Evolutionary conservation across 2,329 filamentous ascomycete genomes (phyloP), one percentile per base, ranked within the genome.

Genomic region (Curvularia sp.): DNA sequence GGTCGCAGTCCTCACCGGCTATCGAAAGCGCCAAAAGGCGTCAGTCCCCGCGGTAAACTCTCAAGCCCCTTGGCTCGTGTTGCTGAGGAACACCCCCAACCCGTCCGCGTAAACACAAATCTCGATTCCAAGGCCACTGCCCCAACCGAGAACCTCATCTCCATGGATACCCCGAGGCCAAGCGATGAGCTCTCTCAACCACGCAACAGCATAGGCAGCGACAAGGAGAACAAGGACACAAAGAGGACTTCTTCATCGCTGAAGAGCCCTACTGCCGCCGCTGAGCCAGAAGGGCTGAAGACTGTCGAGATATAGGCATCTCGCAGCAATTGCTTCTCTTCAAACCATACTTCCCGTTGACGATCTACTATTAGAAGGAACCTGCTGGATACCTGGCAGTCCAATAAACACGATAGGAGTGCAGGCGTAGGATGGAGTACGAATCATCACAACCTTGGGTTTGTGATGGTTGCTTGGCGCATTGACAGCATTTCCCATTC

Each of bases 41-140:
- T 89, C 19, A 90, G 87, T 57, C 85, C 89, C 1, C 83, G 85
- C 12, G 87, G 84, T 60, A 85, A 86, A 65, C 88, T 92, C 69
- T 84, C 88, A 13, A 91, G 88, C 66, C 90, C 90, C 15, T 80
- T 94, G 56, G 89, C 89, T 49, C 83, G 89, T 62, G 91, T 94
- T 13, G 86, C 89, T 0, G 91, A 94, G 77, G 91, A 94, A 54
- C 69, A 74, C 12, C 73, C 79, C 4, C 67, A 70, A 55, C 74
- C 77, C 3, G 75, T 80, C 45, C 75, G 70, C 43, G 69, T 80
- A 5, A 74, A 70, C 53, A 76, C 71, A 41, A 71, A 78, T 25
- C 55, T 73, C 15, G 73, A 77, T 27, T 59, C 67, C 38, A 76
- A 72, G 54, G 61, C 69, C 13, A 61, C 57, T 45, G 60, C 64